phyloP scores from a whole-genome alignment of 257 asterid species.

The Schizonepeta tenuifolia region DNA sequence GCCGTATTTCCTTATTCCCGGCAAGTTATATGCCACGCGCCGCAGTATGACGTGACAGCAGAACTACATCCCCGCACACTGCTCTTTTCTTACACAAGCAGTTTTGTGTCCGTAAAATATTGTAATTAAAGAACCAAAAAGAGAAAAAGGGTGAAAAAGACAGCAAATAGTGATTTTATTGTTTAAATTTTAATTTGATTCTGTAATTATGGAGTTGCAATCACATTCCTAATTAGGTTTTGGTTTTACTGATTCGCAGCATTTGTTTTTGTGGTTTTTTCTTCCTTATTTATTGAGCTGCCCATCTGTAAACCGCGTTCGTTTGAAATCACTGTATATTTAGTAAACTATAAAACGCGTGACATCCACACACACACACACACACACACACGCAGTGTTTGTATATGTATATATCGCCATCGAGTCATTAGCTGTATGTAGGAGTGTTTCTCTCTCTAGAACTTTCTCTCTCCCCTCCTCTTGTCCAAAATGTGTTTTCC shows the following conservation, averaged over 20 bases:
- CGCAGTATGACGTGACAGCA: slow-evolving; percentile 13
- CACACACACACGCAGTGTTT: not conserved
- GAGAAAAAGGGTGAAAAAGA: slow-evolving; percentile 10
- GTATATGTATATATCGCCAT: slow-evolving; percentile 14
- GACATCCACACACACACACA: not conserved
- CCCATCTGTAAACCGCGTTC: slow-evolving; percentile 47
- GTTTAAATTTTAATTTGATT: not conserved
- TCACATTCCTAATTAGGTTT: not conserved
- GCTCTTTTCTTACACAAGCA: slow-evolving; percentile 32
- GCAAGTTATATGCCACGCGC: slow-evolving; percentile 14
- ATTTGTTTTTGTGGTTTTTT: slow-evolving; percentile 2
- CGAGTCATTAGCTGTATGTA: slow-evolving; percentile 18
- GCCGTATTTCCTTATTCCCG: too few species aligned
- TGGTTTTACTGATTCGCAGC: slow-evolving; percentile 7
- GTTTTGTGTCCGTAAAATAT: slow-evolving; percentile 20
- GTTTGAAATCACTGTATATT: slow-evolving; percentile 25
- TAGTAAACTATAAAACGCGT: too few species aligned
- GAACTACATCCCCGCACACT: slow-evolving; percentile 17
- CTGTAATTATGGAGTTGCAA: slow-evolving; percentile 19
- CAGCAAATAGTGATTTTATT: not conserved
- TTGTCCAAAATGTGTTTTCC: slow-evolving; percentile 22
- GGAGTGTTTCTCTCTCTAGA: slow-evolving; percentile 28
- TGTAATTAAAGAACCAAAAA: not conserved
- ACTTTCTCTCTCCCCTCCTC: slow-evolving; percentile 4
- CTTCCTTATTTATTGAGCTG: not conserved